These are phyloP conservation scores for Hypoxylon rickii DNA, from an alignment of 495 filamentous ascomycete species.

Conservation along the genomic window DNA sequence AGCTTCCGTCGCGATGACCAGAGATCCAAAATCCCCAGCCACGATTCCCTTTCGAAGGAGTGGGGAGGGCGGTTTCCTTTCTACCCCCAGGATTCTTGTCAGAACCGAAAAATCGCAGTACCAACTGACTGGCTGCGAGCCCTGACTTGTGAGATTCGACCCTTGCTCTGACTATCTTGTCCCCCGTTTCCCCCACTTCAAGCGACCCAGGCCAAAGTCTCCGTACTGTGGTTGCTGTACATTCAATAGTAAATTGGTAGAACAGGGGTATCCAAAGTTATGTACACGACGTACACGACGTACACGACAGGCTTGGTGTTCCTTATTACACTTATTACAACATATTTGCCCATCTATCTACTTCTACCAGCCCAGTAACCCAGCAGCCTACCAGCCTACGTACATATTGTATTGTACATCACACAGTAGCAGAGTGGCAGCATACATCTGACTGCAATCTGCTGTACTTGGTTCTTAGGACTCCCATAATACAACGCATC, in stretches of 20 bases:
- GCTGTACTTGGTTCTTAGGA: constrained; percentile 33
- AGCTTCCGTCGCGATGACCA: constrained; percentile 5
- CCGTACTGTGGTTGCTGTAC: constrained; percentile 29
- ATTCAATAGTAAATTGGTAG: constrained; percentile 25
- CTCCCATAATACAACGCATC: constrained; percentile 35
- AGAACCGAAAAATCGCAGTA: constrained; percentile 28
- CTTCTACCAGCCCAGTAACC: no score
- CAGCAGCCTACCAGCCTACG: no score
- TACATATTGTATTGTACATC: constrained; percentile 26
- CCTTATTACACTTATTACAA: constrained; percentile 34
- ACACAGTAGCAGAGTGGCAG: constrained; percentile 26
- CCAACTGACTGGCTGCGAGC: constrained; percentile 35
- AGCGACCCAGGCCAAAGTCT: constrained; percentile 33
- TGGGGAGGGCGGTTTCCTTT: constrained; percentile 21
- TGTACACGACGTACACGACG: constrained; percentile 23
- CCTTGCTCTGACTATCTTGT: constrained; percentile 31
- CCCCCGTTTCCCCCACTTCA: constrained; percentile 35
- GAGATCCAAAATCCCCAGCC: constrained; percentile 11
- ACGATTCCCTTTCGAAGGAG: constrained; percentile 8
- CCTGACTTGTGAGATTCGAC: constrained; percentile 35
- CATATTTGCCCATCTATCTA: constrained; percentile 34
- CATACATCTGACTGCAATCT: constrained; percentile 34
- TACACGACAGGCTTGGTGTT: constrained; percentile 23
- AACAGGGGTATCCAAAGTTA: constrained; percentile 22
- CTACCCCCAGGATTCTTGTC: constrained; percentile 22